Evolutionary conservation across 805 yeast species (phyloP).

Genomic region (Babjeviella inositovora): DNA sequence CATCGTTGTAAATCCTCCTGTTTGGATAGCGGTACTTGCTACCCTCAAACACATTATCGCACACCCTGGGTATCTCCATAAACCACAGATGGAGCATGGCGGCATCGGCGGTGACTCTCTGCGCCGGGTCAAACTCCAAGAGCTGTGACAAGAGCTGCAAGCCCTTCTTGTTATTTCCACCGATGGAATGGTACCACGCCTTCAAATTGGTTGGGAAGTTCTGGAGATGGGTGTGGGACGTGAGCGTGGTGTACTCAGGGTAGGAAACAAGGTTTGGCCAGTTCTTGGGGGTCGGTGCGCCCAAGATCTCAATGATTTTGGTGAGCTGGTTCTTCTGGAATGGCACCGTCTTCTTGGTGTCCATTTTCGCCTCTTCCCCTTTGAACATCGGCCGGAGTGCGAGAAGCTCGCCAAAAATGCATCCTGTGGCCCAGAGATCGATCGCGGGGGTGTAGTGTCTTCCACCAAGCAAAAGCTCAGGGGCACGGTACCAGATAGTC

Average conservation of each 20-base stretch:
- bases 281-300: conserved; percentile 62
- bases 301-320: conserved; percentile 84
- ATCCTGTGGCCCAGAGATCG: conserved; percentile 93
- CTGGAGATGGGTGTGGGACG: conserved; percentile 30
- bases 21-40: conserved; percentile 65
- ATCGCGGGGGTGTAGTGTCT: conserved; percentile 87
- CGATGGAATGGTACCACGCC: conserved; percentile 77
- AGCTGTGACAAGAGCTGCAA: conserved; percentile 46
- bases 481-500: conserved; percentile 94
- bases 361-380: conserved; percentile 96
- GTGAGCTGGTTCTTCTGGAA: conserved; percentile 88
- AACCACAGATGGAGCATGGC: conserved; percentile 73
- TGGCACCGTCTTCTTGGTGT: conserved; percentile 82
- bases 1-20: conserved; percentile 77
- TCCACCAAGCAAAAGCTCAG: conserved; percentile 80
- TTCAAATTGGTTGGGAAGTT: conserved; percentile 43
- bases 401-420: conserved; percentile 81
- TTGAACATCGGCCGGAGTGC: conserved; percentile 87
- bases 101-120: conserved; percentile 61
- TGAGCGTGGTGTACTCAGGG: conserved; percentile 70
- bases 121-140: conserved; percentile 71
- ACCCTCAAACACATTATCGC: conserved; percentile 69
- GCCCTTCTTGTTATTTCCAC: conserved; percentile 59
- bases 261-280: conserved; percentile 74
- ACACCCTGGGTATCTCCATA: conserved; percentile 48